Base-by-base conservation (phyloP, 2,329 filamentous ascomycete species). In the Alternaria burnsii region DNA sequence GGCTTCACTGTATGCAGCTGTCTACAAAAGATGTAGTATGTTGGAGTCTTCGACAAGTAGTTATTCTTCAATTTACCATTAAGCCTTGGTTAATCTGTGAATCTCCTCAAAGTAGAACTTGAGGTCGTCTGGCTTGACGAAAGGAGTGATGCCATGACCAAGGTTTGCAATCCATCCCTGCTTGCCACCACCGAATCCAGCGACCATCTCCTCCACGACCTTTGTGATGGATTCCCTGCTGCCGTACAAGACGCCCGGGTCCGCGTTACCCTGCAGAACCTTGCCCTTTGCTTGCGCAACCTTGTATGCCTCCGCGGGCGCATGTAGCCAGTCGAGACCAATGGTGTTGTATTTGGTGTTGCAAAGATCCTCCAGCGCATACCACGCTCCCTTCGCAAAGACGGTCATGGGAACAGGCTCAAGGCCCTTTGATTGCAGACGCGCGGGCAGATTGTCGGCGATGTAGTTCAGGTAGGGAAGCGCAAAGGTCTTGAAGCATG, bases 361-460 rank as follows among this genome's bases (percentile, higher is more conserved):
- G 82, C 94, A 97, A 20, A 95, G 87, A 32, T 91, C 89, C 70
- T 97, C 92, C 50, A 99, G 85, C 4, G 93, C 93, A 79, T 97
- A 95, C 92, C 95, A 98, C 11, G 95, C 94, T 11, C 95, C 95
- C 83, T 99, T 99, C 36, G 95, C 93, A 79, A 99, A 99, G 24
- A 98, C 93, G 5, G 94, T 96, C 94, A 98, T 97, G 3, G 95
- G 95, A 3, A 99, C 94, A 11, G 83, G 85, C 59, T 94, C 91
- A 53, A 94, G 81, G 0, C 89, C 89, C 75, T 96, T 84, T 76
- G 92, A 90, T 69, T 86, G 83, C 58, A 98, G 82, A 62, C 88
- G 89, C 70, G 83, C 84, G 1, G 94, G 94, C 4, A 99, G 85
- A 68, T 94, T 87, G 68, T 90, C 84, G 11, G 93, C 89, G 69